phyloP scores from a whole-genome alignment of 495 filamentous ascomycete species.

The Letharia columbiana region DNA sequence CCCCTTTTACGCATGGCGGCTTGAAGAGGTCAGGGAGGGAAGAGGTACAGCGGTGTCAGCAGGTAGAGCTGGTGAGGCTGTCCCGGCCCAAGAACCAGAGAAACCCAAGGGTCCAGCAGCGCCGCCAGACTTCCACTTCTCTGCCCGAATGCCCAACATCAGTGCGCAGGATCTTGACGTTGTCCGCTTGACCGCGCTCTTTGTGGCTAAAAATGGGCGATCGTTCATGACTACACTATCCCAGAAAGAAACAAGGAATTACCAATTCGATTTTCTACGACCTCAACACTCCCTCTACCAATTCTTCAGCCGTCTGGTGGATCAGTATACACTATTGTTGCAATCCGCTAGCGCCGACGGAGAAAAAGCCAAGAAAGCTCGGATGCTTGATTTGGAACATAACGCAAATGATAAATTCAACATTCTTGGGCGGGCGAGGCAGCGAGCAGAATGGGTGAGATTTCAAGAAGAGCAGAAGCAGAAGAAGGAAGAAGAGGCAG shows the following conservation, averaged over 20 bases:
- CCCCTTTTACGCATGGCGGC: slow-evolving; percentile 82
- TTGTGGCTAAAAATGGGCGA: slow-evolving; percentile 83
- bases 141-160: slow-evolving; percentile 94
- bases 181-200: slow-evolving; percentile 79
- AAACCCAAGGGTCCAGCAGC: slow-evolving; percentile 75
- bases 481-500: slow-evolving; percentile 80
- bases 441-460: slow-evolving; percentile 78
- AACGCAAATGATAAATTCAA: slow-evolving; percentile 73
- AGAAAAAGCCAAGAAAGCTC: slow-evolving; percentile 58
- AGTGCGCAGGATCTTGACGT: slow-evolving; percentile 92
- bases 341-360: slow-evolving; percentile 59
- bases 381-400: slow-evolving; percentile 64
- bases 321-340: slow-evolving; percentile 86
- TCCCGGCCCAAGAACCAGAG: slow-evolving; percentile 46
- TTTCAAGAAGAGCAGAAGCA: slow-evolving; percentile 78
- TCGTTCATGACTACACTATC: slow-evolving; percentile 81
- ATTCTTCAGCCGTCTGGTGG: slow-evolving; percentile 83
- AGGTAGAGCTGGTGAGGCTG: slow-evolving; percentile 59
- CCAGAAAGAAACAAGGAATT: slow-evolving; percentile 83
- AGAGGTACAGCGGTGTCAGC: slow-evolving; percentile 73
- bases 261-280: slow-evolving; percentile 92
- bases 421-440: slow-evolving; percentile 68
- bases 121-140: slow-evolving; percentile 89
- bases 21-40: slow-evolving; percentile 74
- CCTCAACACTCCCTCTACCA: slow-evolving; percentile 93